Percentiles rank a stretch among this genome's conserved stretches.
Conservation (phyloP, 2,329 filamentous ascomycete genomes). For the Alternaria hordeiaustralica region DNA sequence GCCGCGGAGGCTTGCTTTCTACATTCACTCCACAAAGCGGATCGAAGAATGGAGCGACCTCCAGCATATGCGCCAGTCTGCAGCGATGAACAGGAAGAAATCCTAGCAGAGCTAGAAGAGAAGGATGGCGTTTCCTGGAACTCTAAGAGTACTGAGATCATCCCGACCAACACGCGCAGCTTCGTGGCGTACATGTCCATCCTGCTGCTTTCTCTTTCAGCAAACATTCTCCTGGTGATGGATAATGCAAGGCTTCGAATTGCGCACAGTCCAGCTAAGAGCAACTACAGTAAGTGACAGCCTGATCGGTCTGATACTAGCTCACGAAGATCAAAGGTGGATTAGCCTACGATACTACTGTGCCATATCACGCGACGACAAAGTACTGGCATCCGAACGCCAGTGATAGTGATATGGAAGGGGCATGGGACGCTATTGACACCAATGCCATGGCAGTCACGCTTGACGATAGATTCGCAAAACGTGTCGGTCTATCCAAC, state of each 20-base stretch:
- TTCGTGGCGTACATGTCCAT: conserved; percentile 36
- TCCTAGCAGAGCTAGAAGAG: conserved; percentile 25
- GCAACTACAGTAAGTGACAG: conserved; percentile 32
- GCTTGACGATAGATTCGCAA: conserved; percentile 36
- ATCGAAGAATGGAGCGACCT: conserved; percentile 29
- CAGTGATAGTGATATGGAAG: conserved; percentile 32
- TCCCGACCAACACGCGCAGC: conserved; percentile 33
- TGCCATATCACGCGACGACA: conserved; percentile 35
- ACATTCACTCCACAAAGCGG: neutral
- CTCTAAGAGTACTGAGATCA: conserved; percentile 32
- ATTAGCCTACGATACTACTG: conserved; percentile 34
- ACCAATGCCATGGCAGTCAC: conserved; percentile 43
- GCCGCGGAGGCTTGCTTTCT: conserved; percentile 3
- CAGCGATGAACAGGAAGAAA: conserved; percentile 29
- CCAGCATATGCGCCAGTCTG: conserved; percentile 35
- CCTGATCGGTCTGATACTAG: neutral
- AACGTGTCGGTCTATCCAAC: conserved; percentile 28
- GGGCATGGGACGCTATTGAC: conserved; percentile 45
- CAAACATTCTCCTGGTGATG: conserved; percentile 40
- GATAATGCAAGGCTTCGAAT: conserved; percentile 31
- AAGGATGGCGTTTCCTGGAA: conserved; percentile 34
- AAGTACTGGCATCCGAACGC: conserved; percentile 42
- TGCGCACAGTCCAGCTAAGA: conserved; percentile 23
- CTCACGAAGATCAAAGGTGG: conserved; percentile 26
- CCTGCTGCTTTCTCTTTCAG: conserved; percentile 37